Conservation (phyloP, 257 asterid genomes). For the Lycium ferocissimum region DNA sequence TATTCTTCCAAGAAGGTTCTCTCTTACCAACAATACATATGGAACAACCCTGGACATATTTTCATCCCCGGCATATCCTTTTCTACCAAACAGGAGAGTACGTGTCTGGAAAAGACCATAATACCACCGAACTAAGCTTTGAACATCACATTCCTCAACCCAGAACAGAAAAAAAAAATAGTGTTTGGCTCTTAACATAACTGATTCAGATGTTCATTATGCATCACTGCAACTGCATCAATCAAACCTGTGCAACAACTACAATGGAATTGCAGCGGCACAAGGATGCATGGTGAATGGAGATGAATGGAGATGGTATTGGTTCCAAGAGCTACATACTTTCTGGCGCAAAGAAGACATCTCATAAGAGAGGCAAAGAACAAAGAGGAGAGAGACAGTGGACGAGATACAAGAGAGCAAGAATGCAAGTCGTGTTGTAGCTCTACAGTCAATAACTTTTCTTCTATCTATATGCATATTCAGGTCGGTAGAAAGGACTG, state of each 20-base stretch:
- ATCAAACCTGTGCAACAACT: neutral
- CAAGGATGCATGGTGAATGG: neutral
- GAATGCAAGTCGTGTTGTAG: neutral
- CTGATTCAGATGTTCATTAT: neutral
- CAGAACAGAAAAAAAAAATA: slow-evolving; percentile 15
- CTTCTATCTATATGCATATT: slow-evolving; percentile 15
- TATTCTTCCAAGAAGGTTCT: neutral
- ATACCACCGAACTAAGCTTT: neutral
- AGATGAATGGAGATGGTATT: neutral
- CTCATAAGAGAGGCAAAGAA: neutral
- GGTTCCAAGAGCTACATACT: slow-evolving; percentile 6
- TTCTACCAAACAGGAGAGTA: neutral
- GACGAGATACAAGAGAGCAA: neutral
- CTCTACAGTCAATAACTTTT: neutral
- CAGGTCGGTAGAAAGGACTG: neutral
- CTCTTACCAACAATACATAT: slow-evolving; percentile 1
- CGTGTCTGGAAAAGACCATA: neutral
- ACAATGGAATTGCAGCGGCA: neutral
- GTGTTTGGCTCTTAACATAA: neutral
- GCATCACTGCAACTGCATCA: neutral
- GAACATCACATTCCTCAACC: slow-evolving; percentile 10
- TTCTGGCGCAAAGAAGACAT: neutral
- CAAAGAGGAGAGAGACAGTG: neutral
- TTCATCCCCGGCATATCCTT: neutral
- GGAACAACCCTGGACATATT: neutral